phyloP scores from a whole-genome alignment of 1,284 basidiomycete genomes.

The Lentinus polychrous region DNA sequence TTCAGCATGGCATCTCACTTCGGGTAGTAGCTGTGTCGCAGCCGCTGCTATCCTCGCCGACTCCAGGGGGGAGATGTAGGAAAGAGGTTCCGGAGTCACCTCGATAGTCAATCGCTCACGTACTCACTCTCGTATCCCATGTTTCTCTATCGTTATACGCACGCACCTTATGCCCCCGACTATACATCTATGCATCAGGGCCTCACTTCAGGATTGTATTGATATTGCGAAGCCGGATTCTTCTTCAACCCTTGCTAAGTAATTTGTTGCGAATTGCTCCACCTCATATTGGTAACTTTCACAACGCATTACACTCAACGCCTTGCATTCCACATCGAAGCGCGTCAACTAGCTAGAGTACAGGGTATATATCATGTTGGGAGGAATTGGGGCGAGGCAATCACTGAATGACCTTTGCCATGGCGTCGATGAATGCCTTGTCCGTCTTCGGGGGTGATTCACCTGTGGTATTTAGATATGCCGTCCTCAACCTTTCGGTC shows the following conservation, averaged over 20 bases:
- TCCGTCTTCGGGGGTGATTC: constrained; percentile 23
- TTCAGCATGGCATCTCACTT: constrained; percentile 6
- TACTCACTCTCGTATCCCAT: constrained; percentile 14
- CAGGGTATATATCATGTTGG: not conserved
- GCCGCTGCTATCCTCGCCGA: constrained; percentile 10
- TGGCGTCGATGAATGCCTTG: constrained; percentile 17
- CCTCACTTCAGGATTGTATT: constrained; percentile 2
- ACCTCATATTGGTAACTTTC: too few relatives aligned
- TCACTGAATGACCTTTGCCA: constrained; percentile 19
- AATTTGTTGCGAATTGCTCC: too few relatives aligned
- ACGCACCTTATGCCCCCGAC: not conserved
- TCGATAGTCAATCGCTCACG: constrained; percentile 10
- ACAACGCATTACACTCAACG: too few relatives aligned
- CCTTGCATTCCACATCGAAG: too few relatives aligned
- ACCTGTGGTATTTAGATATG: constrained; percentile 34
- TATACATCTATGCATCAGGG: constrained; percentile 5
- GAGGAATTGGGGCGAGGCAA: not conserved
- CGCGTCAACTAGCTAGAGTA: too few relatives aligned
- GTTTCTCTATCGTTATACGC: constrained; percentile 12
- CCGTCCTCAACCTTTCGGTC: constrained; percentile 58
- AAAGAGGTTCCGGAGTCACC: not conserved
- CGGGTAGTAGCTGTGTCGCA: constrained; percentile 3
- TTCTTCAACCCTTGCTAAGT: too few relatives aligned
- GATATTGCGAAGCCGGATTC: not conserved
- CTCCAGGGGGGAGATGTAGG: constrained; percentile 7